These are phyloP conservation scores for Pythium apleroticum DNA, from an alignment of 352 stramenopile genomes.

Conservation along the genomic window DNA sequence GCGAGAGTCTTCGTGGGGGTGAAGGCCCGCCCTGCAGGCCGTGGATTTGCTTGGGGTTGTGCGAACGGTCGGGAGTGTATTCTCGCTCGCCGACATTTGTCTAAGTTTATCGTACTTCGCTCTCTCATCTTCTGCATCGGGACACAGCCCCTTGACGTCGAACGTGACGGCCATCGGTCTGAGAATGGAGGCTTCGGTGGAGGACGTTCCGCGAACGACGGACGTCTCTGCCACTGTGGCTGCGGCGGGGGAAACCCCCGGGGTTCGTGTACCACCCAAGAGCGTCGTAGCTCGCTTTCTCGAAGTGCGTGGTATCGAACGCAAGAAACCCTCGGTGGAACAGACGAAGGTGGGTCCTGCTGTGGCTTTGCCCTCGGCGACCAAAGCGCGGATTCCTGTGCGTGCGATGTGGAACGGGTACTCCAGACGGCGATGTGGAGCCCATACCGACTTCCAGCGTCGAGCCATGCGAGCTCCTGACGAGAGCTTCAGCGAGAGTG, in stretches of 20 bases:
- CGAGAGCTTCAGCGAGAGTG: slow-evolving; percentile 41
- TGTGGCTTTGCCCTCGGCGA: neutral
- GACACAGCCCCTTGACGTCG: too few relatives aligned
- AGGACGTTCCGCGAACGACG: neutral
- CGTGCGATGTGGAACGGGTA: slow-evolving; percentile 39
- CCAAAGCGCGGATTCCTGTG: neutral
- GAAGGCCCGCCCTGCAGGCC: too few relatives aligned
- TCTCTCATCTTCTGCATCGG: neutral
- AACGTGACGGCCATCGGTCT: neutral
- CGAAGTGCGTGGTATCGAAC: slow-evolving; percentile 17
- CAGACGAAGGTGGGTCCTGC: neutral
- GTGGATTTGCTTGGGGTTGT: too few relatives aligned
- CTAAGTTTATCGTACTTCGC: neutral
- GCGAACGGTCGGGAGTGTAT: neutral
- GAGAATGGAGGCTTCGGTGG: neutral
- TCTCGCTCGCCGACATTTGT: neutral
- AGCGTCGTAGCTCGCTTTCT: slow-evolving; percentile 19
- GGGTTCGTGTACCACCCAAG: neutral
- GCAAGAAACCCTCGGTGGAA: neutral
- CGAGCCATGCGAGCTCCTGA: slow-evolving; percentile 37
- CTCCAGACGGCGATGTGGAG: slow-evolving; percentile 38
- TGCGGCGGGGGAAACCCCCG: neutral
- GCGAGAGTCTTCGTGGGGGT: too few relatives aligned
- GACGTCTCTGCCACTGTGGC: neutral
- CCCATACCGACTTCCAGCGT: slow-evolving; percentile 30